Conservation (phyloP, 208 protist species). For the Crithidia acanthocephali region DNA sequence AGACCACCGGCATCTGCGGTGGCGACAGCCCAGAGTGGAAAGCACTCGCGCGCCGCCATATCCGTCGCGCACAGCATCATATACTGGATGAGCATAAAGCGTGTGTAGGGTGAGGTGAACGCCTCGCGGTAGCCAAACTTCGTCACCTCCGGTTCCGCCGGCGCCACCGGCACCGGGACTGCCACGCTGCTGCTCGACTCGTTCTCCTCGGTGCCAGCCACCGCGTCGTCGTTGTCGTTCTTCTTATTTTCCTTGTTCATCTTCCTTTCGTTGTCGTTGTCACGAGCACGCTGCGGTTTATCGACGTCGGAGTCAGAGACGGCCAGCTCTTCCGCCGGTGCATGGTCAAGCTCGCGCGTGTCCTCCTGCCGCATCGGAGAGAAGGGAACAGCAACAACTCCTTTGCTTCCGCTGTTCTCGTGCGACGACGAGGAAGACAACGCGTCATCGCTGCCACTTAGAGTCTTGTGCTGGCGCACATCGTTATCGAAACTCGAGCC, state of each 20-base stretch:
- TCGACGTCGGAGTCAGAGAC: no score
- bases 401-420: background rate
- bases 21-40: conserved; percentile 58
- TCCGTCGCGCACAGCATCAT: conserved; percentile 55
- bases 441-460: no score
- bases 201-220: no score
- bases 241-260: no score
- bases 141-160: background rate
- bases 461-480: no score
- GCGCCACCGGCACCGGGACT: background rate
- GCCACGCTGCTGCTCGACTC: background rate
- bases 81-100: conserved; percentile 63
- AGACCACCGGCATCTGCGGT: conserved; percentile 38
- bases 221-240: no score
- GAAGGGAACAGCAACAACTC: background rate
- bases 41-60: conserved; percentile 36
- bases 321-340: background rate
- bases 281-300: no score
- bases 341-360: background rate
- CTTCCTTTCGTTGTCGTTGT: no score
- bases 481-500: no score
- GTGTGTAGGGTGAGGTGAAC: conserved; percentile 36
- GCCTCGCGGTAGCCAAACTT: conserved; percentile 64
- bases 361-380: background rate
- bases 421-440: background rate